These are phyloP conservation scores for Urtica urens DNA, from an alignment of 306 rosid species.

Conservation along the genomic window DNA sequence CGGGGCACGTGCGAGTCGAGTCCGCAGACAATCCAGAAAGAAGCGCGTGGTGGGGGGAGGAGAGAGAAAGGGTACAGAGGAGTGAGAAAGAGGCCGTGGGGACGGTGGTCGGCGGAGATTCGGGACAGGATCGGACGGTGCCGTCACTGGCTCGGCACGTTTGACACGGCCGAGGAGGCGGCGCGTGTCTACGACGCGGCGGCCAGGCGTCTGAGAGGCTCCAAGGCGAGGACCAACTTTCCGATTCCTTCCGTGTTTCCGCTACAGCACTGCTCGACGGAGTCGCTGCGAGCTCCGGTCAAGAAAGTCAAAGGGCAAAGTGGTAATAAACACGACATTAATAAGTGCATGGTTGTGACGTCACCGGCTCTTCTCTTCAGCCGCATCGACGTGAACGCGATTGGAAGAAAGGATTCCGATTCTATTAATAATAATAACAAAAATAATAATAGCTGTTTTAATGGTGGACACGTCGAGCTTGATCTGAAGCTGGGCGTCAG, in stretches of 20 bases:
- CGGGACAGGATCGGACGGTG: slow-evolving; percentile 75
- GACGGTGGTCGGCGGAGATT: slow-evolving; percentile 90
- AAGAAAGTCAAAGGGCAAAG: background rate
- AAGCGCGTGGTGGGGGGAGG: background rate
- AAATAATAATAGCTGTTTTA: background rate
- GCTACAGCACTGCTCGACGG: background rate
- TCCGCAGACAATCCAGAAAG: too few relatives aligned
- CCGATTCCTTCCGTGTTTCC: slow-evolving; percentile 54
- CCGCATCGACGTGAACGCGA: too few relatives aligned
- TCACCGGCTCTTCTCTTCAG: slow-evolving; percentile 61
- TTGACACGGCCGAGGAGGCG: slow-evolving; percentile 89
- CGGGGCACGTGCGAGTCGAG: background rate
- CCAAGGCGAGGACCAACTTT: slow-evolving; percentile 73
- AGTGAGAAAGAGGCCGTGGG: slow-evolving; percentile 91
- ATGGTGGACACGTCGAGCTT: slow-evolving; percentile 20
- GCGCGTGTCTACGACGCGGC: slow-evolving; percentile 94
- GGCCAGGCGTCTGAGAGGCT: slow-evolving; percentile 70
- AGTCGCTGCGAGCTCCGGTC: background rate
- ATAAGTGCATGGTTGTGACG: slow-evolving; percentile 51
- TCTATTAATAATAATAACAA: background rate
- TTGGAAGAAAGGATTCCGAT: too few relatives aligned
- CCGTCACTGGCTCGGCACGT: slow-evolving; percentile 87
- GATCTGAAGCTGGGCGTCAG: slow-evolving; percentile 36
- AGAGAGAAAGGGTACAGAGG: slow-evolving; percentile 41
- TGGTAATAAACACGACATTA: background rate